These are phyloP conservation scores for Tuber indicum DNA, from an alignment of 495 filamentous ascomycete species.

Conservation along the genomic window DNA sequence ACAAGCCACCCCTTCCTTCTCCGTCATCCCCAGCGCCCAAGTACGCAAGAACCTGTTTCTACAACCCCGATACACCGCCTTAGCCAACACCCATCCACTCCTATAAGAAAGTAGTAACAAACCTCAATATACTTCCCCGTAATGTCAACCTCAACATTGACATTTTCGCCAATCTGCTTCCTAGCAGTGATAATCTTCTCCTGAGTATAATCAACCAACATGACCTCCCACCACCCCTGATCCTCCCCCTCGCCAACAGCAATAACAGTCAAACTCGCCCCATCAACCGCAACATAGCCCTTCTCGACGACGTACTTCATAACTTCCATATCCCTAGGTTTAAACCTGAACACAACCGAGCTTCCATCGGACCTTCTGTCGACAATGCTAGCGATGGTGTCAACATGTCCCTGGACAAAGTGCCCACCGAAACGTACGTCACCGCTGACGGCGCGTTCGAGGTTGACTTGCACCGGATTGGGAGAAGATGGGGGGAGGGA, in stretches of 20 bases:
- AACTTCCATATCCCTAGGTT: slow-evolving; percentile 59
- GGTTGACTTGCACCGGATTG: slow-evolving; percentile 59
- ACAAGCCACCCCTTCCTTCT: slow-evolving; percentile 64
- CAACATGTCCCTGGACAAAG: slow-evolving; percentile 91
- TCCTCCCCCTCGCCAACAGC: slow-evolving; percentile 50
- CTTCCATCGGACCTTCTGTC: slow-evolving; percentile 72
- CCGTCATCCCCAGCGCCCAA: slow-evolving; percentile 52
- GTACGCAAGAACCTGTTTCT: slow-evolving; percentile 81
- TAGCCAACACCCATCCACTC: background rate
- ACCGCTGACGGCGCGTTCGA: slow-evolving; percentile 84
- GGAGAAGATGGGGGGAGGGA: slow-evolving; percentile 36
- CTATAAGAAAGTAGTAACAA: background rate
- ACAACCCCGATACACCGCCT: background rate
- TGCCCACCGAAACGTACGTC: slow-evolving; percentile 85
- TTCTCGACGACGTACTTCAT: slow-evolving; percentile 89
- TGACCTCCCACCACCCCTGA: slow-evolving; percentile 91
- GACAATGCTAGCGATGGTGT: slow-evolving; percentile 70
- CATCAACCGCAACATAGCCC: slow-evolving; percentile 91
- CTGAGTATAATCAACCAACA: slow-evolving; percentile 98
- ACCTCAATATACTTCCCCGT: slow-evolving; percentile 89
- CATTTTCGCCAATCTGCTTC: slow-evolving; percentile 75
- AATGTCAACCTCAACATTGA: slow-evolving; percentile 98
- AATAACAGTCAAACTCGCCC: slow-evolving; percentile 91
- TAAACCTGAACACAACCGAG: slow-evolving; percentile 74
- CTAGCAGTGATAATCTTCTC: slow-evolving; percentile 76